phyloP scores from a whole-genome alignment of 208 protist genomes.

The Crithidia mellificae region DNA sequence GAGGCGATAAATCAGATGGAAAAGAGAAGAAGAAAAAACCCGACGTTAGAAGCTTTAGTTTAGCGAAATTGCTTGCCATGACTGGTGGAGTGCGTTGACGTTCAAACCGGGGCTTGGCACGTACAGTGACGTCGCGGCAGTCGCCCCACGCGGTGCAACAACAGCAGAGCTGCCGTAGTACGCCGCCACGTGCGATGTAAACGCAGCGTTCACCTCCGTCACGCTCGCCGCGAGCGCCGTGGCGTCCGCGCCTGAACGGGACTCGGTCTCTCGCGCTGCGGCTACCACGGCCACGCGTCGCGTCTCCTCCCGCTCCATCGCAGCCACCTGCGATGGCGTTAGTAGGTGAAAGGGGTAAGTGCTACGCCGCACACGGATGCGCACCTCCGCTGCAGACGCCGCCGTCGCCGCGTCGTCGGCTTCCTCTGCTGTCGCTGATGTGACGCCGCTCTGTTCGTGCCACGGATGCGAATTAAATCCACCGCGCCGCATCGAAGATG shows the following conservation, averaged over 20 bases:
- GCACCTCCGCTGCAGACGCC: constrained; percentile 4
- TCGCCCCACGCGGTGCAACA: not conserved
- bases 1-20: no score
- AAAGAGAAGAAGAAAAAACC: no score
- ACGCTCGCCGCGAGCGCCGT: not conserved
- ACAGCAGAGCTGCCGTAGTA: not conserved
- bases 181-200: not conserved
- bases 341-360: constrained; percentile 19
- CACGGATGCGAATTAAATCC: not conserved
- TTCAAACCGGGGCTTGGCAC: constrained; percentile 31
- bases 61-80: constrained; percentile 19
- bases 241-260: not conserved
- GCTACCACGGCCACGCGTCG: not conserved
- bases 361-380: constrained; percentile 13
- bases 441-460: not conserved
- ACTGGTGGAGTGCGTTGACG: constrained; percentile 7
- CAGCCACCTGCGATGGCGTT: constrained; percentile 15
- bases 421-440: not conserved
- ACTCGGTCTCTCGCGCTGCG: not conserved
- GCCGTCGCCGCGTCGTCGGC: no score
- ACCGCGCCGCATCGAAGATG: no score
- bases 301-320: constrained; percentile 1
- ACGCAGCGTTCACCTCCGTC: not conserved
- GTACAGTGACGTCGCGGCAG: constrained; percentile 15
- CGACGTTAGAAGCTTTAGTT: no score